Base-by-base conservation (phyloP, 192 early-diverging fungal species). In the Rhizoclosmatium globosum region DNA sequence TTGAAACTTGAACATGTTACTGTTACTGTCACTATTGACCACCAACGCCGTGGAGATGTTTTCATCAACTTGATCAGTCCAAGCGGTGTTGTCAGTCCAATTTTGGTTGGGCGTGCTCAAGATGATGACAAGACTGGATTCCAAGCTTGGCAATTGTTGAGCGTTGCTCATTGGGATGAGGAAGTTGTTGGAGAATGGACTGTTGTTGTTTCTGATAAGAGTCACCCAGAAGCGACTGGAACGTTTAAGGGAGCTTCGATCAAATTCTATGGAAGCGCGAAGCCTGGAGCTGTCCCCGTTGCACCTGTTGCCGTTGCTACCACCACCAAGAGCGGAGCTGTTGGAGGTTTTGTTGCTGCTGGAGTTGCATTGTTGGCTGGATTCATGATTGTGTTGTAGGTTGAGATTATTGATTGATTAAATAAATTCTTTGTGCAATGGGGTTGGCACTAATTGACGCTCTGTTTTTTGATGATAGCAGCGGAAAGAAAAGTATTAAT, bases 151-250 rank as follows among this genome's bases (percentile, higher is more conserved):
- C 95, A 93, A 42, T 95, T 98, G 73, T 97, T 96, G 95, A 93
- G 88, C 41, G 96, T 99, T 50, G 94, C 94, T 83, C 98, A 99
- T 74, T 99, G 98, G 95, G 97, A 92, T 68, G 98, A 99, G 74
- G 81, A 93, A 47, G 93, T 94, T 23, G 82, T 93, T 1, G 97
- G 98, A 64, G 78, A 82, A 45, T 99, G 98, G 98, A 89, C 84
- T 13, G 21, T 87, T 2, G 7, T 47, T 4, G 76, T 87, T 9
- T 58, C 42, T 7, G 86, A 87, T 50, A 43, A 45, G 9, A 61
- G 57, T 2, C 74, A 80, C 17, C 82, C 74, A 1, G 42, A 61
- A 56, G 11, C 19, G 0, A 56, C 53, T 56, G 53, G 53, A 56
- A 56, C 9, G 0, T n/a, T 56, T 1, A n/a, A 56, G 19, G 19